phyloP scores from a whole-genome alignment of 228 moss, liverwort and hornwort genomes.

The Sphagnum fallax region DNA sequence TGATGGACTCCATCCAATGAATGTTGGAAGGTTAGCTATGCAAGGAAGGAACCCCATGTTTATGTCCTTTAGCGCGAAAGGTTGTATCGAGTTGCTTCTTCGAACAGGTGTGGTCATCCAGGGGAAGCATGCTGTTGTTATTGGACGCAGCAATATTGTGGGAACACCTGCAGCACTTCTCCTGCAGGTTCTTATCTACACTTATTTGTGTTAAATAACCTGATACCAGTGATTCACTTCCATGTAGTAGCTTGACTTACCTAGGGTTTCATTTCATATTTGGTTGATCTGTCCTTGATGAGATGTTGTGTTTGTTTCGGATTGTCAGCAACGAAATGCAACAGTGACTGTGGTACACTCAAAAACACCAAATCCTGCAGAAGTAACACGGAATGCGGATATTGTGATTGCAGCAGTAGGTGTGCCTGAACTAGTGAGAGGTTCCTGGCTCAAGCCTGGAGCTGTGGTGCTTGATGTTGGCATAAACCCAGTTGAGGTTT shows the following conservation, averaged over 20 bases:
- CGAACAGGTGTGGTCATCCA: constrained; percentile 61
- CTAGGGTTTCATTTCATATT: neutral
- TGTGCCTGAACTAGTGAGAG: constrained; percentile 36
- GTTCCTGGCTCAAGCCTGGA: constrained; percentile 88
- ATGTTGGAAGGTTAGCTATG: constrained; percentile 52
- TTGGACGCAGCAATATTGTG: constrained; percentile 78
- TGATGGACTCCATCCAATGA: constrained; percentile 79
- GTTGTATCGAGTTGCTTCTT: constrained; percentile 66
- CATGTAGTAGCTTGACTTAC: neutral
- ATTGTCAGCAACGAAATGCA: constrained; percentile 71
- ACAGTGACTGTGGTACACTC: constrained; percentile 74
- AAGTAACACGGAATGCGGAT: constrained; percentile 63
- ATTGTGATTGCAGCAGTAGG: constrained; percentile 86
- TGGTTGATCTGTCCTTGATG: neutral
- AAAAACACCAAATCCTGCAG: constrained; percentile 68
- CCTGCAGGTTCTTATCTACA: constrained; percentile 42
- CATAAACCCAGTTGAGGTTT: constrained; percentile 66
- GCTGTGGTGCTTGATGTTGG: constrained; percentile 93
- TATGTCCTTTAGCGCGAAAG: constrained; percentile 70
- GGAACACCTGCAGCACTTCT: constrained; percentile 83
- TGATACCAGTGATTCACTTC: neutral
- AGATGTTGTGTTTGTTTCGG: neutral
- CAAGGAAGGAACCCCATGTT: constrained; percentile 54
- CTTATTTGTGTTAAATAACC: neutral
- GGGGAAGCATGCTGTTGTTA: constrained; percentile 75